Evolutionary conservation across 257 asterid species (phyloP), one percentile per base, ranked within the genome.

Genomic region (Solanum sparsipilum): DNA sequence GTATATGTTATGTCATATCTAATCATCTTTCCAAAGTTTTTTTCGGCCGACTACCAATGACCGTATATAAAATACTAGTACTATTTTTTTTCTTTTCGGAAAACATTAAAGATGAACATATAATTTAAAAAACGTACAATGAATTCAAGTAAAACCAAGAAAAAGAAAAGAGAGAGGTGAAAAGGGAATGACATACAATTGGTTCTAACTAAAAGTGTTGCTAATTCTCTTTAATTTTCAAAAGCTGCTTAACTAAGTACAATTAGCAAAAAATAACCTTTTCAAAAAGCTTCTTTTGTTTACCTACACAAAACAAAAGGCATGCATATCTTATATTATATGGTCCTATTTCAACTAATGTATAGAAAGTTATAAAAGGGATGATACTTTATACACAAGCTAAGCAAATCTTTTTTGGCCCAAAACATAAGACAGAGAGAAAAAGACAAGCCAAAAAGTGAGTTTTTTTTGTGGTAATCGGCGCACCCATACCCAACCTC

Each of bases 1-100:
- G 4, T 20, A 7, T 21, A 21, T 21, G 11, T 58, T 21, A 21
- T 58, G 23, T 21, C 67, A 20, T 58, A 0, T 3, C 23, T 58
- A 56, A 56, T 56, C 0, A 56, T 1, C 2, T 58, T 1, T 0
- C 0, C 5, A 0, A 4, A 23, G 12, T 0, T 1, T 4, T 1
- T 2, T 63, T 63, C 31, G 6, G 0, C 6, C 1, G 70, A 60
- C 6, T 21, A 4, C 0, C 11, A 60, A 4, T 60, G 1, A 21
- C 5, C 0, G 7, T 63, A 65, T 65, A n/a, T n/a, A 65, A 65
- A 23, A 60, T 60, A 21, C 70, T 25, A 67, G 20, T 67, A 12
- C 5, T 5, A 52, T 52, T 52, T 67, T 67, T 65, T 65, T 65
- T 10, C 27, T 11, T 65, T 65, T n/a, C 32, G 6, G 27, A n/a